Base-by-base conservation (phyloP, 169 alveolate genomes). In the Babesia caballi region DNA sequence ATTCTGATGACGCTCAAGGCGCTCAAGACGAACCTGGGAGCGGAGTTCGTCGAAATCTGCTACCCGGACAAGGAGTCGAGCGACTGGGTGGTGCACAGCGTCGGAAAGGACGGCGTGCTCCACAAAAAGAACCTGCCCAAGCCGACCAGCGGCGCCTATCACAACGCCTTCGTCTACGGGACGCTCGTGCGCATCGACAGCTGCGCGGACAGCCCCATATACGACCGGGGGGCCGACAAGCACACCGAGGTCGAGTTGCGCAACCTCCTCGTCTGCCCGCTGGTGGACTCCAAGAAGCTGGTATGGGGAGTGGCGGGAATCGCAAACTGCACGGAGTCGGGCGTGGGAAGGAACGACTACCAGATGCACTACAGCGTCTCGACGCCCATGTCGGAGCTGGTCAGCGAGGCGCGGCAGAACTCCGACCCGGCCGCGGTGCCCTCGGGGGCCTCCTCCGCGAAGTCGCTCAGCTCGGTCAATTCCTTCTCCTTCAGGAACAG, bases 301-400 rank as follows among this genome's bases (percentile, higher is more conserved):
- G 72, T 77, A 14, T 77, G 85, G 85, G 85, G 85, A 28, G 66
- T 77, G n/a, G 74, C 70, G 8, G 65, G 73, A 59, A 46, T 72
- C 63, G 63, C 76, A 28, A 63, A 63, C 60, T 49, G 73, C 35
- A 60, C 73, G 7, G 7, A 17, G 3, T 0, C 47, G 19, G 60
- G 44, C 4, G 6, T 19, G 41, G 30, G 51, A 4, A 19, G 27
- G 3, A 15, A 3, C 36, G 25, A 47, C 73, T 32, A 63, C 32
- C 69, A 25, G 19, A 59, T 59, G 54, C 52, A 59, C 3, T 59
- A 42, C 41, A 27, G 57, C 28, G 6, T 42, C 6, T 59, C 69
- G 4, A 59, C 69, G 7, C 60, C 73, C 1, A 40, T 49, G 19
- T 63, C 73, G 28, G 73, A 63, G 19, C 32, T 32, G 12, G 60